phyloP scores from a whole-genome alignment of 805 yeast species.

The Debaryomyces prosopidis region DNA sequence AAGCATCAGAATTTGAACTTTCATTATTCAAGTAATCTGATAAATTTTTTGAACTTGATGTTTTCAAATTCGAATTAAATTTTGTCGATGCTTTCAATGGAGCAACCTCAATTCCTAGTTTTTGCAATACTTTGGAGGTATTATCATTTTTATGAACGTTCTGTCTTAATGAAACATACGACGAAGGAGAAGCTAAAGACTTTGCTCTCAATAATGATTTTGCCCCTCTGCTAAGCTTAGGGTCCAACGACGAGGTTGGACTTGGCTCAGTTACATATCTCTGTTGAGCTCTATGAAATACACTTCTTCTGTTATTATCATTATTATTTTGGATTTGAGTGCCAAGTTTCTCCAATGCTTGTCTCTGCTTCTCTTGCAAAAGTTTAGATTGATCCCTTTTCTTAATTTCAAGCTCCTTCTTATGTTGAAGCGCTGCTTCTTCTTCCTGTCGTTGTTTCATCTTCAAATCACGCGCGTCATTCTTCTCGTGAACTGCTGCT shows the following conservation, averaged over 20 bases:
- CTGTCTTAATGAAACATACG: conserved; percentile 18
- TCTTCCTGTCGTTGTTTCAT: conserved; percentile 16
- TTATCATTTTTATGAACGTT: conserved; percentile 17
- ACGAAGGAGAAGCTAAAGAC: conserved; percentile 30
- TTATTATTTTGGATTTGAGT: conserved; percentile 19
- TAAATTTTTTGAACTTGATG: conserved; percentile 38
- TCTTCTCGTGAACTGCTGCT: conserved; percentile 16
- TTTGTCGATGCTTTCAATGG: conserved; percentile 9
- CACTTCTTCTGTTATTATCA: conserved; percentile 6
- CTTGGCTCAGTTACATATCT: conserved; percentile 29
- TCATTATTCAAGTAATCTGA: conserved; percentile 18
- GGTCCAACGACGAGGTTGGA: conserved; percentile 33
- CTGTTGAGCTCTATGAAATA: conserved; percentile 5
- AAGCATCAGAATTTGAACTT: conserved; percentile 4
- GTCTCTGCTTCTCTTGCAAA: conserved; percentile 27
- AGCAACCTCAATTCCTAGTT: conserved; percentile 34
- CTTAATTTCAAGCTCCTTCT: conserved; percentile 9
- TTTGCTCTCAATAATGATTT: conserved; percentile 37
- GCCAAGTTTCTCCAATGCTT: conserved; percentile 25
- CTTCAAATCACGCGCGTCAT: conserved; percentile 21
- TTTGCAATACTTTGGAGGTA: conserved; percentile 34
- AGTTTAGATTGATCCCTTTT: conserved; percentile 18
- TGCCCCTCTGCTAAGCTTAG: conserved; percentile 19
- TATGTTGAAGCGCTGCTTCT: conserved; percentile 5
- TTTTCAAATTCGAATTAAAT: conserved; percentile 26